Base-by-base conservation (phyloP, 2,329 filamentous ascomycete genomes). In the Spiromastix sp. region DNA sequence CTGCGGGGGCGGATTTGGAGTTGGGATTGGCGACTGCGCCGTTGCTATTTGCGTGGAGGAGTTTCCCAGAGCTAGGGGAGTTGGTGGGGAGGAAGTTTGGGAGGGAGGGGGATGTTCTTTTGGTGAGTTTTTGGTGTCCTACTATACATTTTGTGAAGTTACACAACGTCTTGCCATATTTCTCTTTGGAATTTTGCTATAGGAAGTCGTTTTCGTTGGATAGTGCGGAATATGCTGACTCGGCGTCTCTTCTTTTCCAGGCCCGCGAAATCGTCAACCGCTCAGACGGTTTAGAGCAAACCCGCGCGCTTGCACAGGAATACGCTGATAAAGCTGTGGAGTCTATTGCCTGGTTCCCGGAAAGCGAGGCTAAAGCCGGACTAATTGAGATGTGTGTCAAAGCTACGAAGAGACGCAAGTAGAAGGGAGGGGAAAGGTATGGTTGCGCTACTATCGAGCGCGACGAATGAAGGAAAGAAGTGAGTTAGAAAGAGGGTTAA, bases 301-400 rank as follows among this genome's bases (percentile, higher is more conserved):
- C 91, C 1, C 77, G 86, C 48, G 84, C 81, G 5, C 69, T 98
- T 19, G 91, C 91, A 1, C 81, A 93, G 55, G 83, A 93, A 50
- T 98, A 94, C 57, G 80, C 82, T 25, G 81, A 91, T 53, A 84
- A 84, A 54, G 91, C 91, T 18, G 82, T 93, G 41, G 72, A 77
- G 4, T 84, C 87, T n/a, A 83, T 98, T 50, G 71, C 73, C 44
- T 64, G 67, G 30, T 94, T 98, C 60, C 91, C 91, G 5, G 80
- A 87, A n/a, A 89, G 86, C 56, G 89, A 96, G 45, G 91, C 91
- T 39, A 96, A 94, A 66, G 74, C 81, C 19, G 89, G 89, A 0
- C 68, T 98, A 26, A 68, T 94, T 30, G 85, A 95, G 52, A 95
- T 96, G 85, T 93, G 86, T 47, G 74, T 80, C 49, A 95, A 94